Percentiles rank a stretch among this genome's conserved stretches.
These are phyloP conservation scores for Amyloporia xantha DNA, from an alignment of 768 basidiomycete species.

Conservation along the genomic window DNA sequence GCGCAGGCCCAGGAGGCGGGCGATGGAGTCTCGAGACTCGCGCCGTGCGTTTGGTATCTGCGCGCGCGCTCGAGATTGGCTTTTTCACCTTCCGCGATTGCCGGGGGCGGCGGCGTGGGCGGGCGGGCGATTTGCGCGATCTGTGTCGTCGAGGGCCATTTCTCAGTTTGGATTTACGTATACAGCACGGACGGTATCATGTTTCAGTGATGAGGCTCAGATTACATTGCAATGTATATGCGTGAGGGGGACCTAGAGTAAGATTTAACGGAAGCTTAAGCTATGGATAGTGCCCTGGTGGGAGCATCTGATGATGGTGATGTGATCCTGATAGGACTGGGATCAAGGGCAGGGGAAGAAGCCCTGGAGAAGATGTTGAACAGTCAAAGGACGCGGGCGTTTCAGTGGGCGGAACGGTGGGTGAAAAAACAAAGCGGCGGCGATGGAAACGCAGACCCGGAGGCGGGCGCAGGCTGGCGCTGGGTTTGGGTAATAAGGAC, in stretches of 20 bases:
- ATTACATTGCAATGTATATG: no score
- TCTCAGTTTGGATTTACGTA: no score
- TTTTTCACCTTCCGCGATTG: not conserved
- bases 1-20: no score
- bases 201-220: no score
- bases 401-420: not conserved
- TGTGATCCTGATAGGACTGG: slow-evolving; percentile 1
- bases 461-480: no score
- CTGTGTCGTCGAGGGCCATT: no score
- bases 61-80: not conserved
- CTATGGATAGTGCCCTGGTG: slow-evolving; percentile 1
- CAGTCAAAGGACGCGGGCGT: not conserved
- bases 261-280: not conserved
- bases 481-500: no score
- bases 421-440: no score
- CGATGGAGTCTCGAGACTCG: no score
- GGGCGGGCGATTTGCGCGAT: not conserved
- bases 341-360: slow-evolving; percentile 4
- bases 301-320: slow-evolving; percentile 6
- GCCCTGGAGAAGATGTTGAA: not conserved
- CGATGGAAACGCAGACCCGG: no score
- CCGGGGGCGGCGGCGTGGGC: not conserved
- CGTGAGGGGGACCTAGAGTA: not conserved
- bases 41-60: not conserved
- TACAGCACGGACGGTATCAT: no score